phyloP scores from a whole-genome alignment of 176 grass and related monocot genomes.

The Aegilops longissima region DNA sequence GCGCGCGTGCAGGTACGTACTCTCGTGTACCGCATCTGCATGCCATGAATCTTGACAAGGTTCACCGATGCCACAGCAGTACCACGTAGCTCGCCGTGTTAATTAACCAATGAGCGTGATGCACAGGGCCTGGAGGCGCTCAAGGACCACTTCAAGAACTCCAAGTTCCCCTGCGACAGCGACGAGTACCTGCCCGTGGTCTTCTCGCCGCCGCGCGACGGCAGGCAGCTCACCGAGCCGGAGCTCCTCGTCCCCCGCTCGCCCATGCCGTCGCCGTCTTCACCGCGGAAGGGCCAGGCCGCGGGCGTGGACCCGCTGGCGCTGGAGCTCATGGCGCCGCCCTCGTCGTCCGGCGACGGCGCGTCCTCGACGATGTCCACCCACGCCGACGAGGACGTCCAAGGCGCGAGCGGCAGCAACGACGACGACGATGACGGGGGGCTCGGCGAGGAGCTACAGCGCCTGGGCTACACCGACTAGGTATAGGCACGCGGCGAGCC shows the following conservation, averaged over 20 bases:
- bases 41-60: neutral
- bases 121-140: constrained; percentile 81
- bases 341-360: constrained; percentile 49
- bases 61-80: neutral
- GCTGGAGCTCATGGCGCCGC: constrained; percentile 19
- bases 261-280: constrained; percentile 5
- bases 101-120: neutral
- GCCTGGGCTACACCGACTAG: constrained; percentile 60
- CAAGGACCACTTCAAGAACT: constrained; percentile 98
- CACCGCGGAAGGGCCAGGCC: constrained; percentile 15
- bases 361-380: constrained; percentile 63
- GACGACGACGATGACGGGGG: neutral
- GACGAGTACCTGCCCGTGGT: constrained; percentile 93
- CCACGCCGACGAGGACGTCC: constrained; percentile 42
- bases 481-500: neutral
- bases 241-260: constrained; percentile 64
- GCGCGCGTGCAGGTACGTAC: constrained; percentile 92
- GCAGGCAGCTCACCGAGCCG: constrained; percentile 75
- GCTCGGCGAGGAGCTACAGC: constrained; percentile 30
- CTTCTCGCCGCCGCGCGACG: constrained; percentile 89
- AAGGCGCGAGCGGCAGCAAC: neutral
- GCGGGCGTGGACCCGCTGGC: constrained; percentile 27
- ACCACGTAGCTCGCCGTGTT: neutral
- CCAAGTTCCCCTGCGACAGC: constrained; percentile 94
- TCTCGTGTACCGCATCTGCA: neutral